Percentiles rank a stretch among this genome's conserved stretches.
phyloP scores from a whole-genome alignment of 2,329 filamentous ascomycete species.

The Paracamarosporium sp. region DNA sequence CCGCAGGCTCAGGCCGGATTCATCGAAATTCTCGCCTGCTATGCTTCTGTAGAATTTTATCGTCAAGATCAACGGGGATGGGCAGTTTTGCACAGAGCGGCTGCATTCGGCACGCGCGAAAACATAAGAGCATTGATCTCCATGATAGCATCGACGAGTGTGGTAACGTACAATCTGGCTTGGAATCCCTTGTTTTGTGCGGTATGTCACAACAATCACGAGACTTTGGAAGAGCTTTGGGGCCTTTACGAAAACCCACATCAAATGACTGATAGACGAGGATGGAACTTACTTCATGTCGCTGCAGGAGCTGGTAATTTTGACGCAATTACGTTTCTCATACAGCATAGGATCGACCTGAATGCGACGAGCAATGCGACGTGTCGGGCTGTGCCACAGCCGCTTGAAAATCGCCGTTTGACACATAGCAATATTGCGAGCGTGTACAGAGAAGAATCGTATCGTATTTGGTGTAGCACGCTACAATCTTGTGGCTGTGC shows the following conservation, averaged over 20 bases:
- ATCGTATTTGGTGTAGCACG: constrained; percentile 5
- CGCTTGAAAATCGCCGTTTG: neutral
- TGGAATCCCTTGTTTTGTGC: constrained; percentile 15
- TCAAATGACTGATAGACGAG: constrained; percentile 7
- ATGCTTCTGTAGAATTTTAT: constrained; percentile 10
- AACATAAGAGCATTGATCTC: neutral
- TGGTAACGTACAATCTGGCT: neutral
- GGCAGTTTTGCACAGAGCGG: constrained; percentile 10
- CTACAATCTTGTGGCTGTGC: neutral
- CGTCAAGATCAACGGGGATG: constrained; percentile 8
- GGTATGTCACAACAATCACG: constrained; percentile 8
- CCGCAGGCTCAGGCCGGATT: constrained; percentile 6
- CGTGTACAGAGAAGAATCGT: constrained; percentile 8
- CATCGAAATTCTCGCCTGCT: constrained; percentile 9
- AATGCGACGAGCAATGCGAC: constrained; percentile 9
- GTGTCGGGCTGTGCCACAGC: constrained; percentile 8
- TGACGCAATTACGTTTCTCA: constrained; percentile 11
- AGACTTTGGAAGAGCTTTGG: constrained; percentile 10
- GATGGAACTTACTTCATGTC: constrained; percentile 17
- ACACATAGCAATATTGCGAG: constrained; percentile 6
- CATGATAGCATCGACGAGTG: neutral
- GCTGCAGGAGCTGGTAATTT: constrained; percentile 13
- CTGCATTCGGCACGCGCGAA: constrained; percentile 8
- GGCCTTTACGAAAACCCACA: neutral
- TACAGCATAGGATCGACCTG: constrained; percentile 10